Conservation (phyloP, 495 filamentous ascomycete genomes). For the Pseudomonodictys pantanalensis region DNA sequence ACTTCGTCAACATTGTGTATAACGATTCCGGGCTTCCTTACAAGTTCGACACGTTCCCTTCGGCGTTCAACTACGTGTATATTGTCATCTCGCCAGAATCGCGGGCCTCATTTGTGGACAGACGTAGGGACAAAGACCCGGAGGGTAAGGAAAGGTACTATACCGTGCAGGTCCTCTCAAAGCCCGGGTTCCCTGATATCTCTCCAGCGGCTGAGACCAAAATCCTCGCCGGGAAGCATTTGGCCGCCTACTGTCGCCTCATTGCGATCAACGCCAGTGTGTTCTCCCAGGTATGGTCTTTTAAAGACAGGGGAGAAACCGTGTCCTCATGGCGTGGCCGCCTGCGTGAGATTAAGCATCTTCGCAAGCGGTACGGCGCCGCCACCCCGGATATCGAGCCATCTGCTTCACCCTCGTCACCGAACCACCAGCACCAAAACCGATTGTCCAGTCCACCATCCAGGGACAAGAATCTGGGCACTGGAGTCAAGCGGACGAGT, state of each 20-base stretch:
- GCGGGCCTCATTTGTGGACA: slow-evolving; percentile 55
- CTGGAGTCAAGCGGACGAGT: slow-evolving; percentile 26
- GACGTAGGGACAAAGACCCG: slow-evolving; percentile 29
- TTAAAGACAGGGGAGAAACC: slow-evolving; percentile 76
- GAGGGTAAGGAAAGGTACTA: slow-evolving; percentile 60
- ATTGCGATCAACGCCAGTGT: slow-evolving; percentile 91
- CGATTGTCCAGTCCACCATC: slow-evolving; percentile 20
- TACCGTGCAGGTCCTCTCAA: slow-evolving; percentile 78
- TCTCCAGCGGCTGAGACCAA: slow-evolving; percentile 85
- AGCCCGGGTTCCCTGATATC: slow-evolving; percentile 81
- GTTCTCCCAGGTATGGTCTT: slow-evolving; percentile 82
- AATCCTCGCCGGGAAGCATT: slow-evolving; percentile 71
- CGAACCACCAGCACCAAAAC: not conserved
- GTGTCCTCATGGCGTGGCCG: slow-evolving; percentile 86
- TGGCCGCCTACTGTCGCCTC: slow-evolving; percentile 85
- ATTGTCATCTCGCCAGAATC: slow-evolving; percentile 91
- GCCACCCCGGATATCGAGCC: not conserved
- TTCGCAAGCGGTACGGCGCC: slow-evolving; percentile 60
- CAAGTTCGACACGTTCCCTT: slow-evolving; percentile 86
- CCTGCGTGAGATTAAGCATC: slow-evolving; percentile 74
- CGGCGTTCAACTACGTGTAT: slow-evolving; percentile 91
- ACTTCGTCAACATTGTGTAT: slow-evolving; percentile 96
- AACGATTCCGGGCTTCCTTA: slow-evolving; percentile 89
- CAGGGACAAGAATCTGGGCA: not conserved
- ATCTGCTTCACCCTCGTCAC: slow-evolving; percentile 7